Evolutionary conservation across 164 flowering plant genomes (phyloP).

Genomic region (Kingdonia uniflora): DNA sequence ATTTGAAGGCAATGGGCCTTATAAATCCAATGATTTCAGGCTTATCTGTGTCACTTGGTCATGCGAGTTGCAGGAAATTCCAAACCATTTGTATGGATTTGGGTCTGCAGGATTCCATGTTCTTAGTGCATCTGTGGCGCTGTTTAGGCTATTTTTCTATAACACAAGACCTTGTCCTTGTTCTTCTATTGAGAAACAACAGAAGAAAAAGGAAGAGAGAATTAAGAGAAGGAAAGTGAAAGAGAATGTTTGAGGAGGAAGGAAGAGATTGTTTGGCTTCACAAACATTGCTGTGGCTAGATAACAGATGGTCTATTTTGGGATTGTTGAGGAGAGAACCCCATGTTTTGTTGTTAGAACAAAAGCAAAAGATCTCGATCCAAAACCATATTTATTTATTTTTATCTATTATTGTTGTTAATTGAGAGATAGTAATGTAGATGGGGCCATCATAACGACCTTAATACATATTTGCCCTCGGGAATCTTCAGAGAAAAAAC

Average conservation of each 20-base stretch:
- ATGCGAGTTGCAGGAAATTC: conserved; percentile 51
- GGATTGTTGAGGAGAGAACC: conserved; percentile 78
- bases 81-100: conserved; percentile 74
- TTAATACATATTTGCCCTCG: too few relatives aligned
- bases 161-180: conserved; percentile 65
- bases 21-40: conserved; percentile 47
- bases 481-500: too few relatives aligned
- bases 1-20: conserved; percentile 69
- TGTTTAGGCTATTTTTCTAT: conserved; percentile 63
- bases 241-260: too few relatives aligned
- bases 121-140: conserved; percentile 28
- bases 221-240: too few relatives aligned
- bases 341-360: conserved; percentile 95
- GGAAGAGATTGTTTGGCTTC: conserved; percentile 36
- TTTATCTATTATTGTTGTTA: conserved; percentile 22
- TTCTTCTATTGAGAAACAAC: too few relatives aligned
- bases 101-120: conserved; percentile 59
- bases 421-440: conserved; percentile 25
- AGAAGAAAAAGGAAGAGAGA: too few relatives aligned
- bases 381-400: conserved; percentile 31
- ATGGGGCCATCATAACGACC: conserved; percentile 18
- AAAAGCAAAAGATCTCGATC: conserved; percentile 75
- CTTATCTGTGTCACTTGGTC: conserved; percentile 37
- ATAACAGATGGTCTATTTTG: conserved; percentile 45
- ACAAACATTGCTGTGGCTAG: conserved; percentile 50